phyloP scores from a whole-genome alignment of 352 stramenopile genomes.

The Globisporangium abappressorium region DNA sequence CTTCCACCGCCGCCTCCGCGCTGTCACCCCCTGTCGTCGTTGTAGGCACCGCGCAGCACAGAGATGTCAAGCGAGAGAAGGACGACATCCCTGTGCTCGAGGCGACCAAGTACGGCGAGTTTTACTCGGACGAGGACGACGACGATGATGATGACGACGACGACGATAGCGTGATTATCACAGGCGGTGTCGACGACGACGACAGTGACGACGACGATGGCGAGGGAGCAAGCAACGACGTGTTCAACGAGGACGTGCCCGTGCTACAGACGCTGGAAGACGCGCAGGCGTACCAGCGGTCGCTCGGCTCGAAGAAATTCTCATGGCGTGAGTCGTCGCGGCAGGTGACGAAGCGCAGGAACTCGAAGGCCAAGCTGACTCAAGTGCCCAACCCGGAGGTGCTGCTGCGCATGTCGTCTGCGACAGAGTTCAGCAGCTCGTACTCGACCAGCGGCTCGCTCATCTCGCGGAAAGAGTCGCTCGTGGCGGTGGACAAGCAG shows the following conservation, averaged over 20 bases:
- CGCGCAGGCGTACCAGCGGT: conserved; percentile 22
- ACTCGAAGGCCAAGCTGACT: conserved; percentile 11
- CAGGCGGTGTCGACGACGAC: conserved; percentile 18
- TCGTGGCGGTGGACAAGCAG: conserved; percentile 39
- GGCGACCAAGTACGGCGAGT: conserved; percentile 29
- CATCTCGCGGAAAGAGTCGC: conserved; percentile 33
- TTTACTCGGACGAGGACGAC: conserved; percentile 30
- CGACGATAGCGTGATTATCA: conserved; percentile 11
- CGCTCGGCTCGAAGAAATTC: conserved; percentile 46
- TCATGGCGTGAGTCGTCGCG: conserved; percentile 40
- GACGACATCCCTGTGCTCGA: conserved; percentile 77
- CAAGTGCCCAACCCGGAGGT: conserved; percentile 42
- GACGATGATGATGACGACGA: conserved; percentile 30
- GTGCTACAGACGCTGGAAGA: conserved; percentile 72
- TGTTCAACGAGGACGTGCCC: conserved; percentile 50
- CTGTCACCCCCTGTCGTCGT: background rate
- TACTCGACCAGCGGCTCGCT: conserved; percentile 36
- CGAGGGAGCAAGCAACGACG: conserved; percentile 33
- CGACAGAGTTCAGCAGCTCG: conserved; percentile 28
- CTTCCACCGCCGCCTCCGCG: background rate
- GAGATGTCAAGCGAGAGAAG: conserved; percentile 13
- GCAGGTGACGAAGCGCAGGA: conserved; percentile 18
- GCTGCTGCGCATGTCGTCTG: conserved; percentile 51
- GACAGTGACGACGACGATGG: conserved; percentile 21
- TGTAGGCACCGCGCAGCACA: conserved; percentile 13